Percentiles rank a stretch among this genome's conserved stretches.
phyloP scores from a whole-genome alignment of 2,329 filamentous ascomycete genomes.

The Botrytis byssoidea region DNA sequence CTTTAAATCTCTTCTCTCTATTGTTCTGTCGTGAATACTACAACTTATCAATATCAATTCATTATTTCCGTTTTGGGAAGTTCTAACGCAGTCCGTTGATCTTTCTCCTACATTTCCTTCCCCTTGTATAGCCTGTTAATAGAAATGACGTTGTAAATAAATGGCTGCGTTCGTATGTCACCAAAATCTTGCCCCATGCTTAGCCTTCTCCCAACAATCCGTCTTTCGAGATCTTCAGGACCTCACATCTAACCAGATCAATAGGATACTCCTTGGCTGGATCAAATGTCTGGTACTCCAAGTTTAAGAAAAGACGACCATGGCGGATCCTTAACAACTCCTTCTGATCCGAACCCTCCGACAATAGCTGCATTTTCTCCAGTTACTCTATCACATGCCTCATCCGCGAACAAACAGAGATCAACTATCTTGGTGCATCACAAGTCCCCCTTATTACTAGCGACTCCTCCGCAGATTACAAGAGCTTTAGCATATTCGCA shows the following conservation, averaged over 20 bases:
- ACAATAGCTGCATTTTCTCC: slow-evolving; percentile 92
- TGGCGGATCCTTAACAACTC: slow-evolving; percentile 27
- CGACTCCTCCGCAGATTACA: slow-evolving; percentile 92
- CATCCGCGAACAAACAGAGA: slow-evolving; percentile 68
- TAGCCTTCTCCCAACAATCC: slow-evolving; percentile 11
- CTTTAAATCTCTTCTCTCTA: not conserved
- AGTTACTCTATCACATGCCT: slow-evolving; percentile 64
- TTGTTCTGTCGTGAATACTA: not conserved
- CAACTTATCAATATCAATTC: no score
- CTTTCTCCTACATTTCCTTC: not conserved
- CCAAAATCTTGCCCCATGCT: slow-evolving; percentile 21
- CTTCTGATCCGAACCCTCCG: slow-evolving; percentile 52
- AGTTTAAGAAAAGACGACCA: slow-evolving; percentile 35
- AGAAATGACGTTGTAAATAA: slow-evolving; percentile 38
- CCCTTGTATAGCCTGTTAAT: slow-evolving; percentile 24
- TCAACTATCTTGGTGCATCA: slow-evolving; percentile 95
- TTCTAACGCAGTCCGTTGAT: not conserved
- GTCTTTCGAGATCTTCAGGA: not conserved
- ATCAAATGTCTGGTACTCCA: slow-evolving; percentile 38
- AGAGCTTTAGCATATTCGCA: slow-evolving; percentile 93
- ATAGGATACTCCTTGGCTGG: slow-evolving; percentile 41
- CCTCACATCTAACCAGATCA: slow-evolving; percentile 24
- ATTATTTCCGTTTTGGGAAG: not conserved
- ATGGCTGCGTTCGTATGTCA: slow-evolving; percentile 41
- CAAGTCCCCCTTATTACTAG: slow-evolving; percentile 88